These are phyloP conservation scores for Acanthamoeba pearcei DNA, from an alignment of 208 protist species.

Conservation along the genomic window DNA sequence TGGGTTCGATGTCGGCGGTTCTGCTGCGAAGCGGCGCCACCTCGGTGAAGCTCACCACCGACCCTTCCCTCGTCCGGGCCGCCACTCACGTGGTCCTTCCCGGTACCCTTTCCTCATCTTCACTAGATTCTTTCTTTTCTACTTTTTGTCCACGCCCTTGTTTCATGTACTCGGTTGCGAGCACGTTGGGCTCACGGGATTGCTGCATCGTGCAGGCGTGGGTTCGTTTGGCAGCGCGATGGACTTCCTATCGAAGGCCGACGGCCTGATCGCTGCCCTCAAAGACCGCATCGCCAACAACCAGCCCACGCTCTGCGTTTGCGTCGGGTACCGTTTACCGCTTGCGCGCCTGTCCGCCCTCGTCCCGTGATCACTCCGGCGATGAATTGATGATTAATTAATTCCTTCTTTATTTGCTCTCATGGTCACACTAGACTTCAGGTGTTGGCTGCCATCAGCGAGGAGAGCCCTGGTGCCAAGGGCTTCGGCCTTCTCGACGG, in stretches of 20 bases:
- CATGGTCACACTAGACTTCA: not conserved
- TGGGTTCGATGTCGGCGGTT: conserved; percentile 61
- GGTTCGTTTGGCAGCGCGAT: conserved; percentile 67
- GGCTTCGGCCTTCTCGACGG: conserved; percentile 57
- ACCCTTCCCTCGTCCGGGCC: conserved; percentile 11
- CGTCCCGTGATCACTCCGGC: not conserved
- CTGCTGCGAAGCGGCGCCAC: conserved; percentile 11
- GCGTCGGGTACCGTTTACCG: conserved; percentile 40
- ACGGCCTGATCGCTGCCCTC: conserved; percentile 49
- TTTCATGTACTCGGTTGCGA: not conserved
- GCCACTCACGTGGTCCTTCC: conserved; percentile 60
- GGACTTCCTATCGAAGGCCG: conserved; percentile 37
- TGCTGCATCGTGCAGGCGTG: not conserved
- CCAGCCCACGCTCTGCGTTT: conserved; percentile 75
- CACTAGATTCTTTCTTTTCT: not conserved
- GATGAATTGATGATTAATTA: not conserved
- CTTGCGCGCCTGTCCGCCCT: not conserved
- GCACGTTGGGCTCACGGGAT: no score
- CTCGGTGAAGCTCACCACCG: conserved; percentile 39
- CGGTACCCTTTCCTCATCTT: not conserved
- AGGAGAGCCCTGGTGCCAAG: conserved; percentile 72
- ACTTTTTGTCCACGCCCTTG: not conserved
- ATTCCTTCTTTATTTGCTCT: not conserved
- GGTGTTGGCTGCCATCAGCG: conserved; percentile 67
- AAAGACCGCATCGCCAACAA: conserved; percentile 58